Base-by-base conservation (phyloP, 1,284 basidiomycete genomes). In the Papiliotrema fonsecae region DNA sequence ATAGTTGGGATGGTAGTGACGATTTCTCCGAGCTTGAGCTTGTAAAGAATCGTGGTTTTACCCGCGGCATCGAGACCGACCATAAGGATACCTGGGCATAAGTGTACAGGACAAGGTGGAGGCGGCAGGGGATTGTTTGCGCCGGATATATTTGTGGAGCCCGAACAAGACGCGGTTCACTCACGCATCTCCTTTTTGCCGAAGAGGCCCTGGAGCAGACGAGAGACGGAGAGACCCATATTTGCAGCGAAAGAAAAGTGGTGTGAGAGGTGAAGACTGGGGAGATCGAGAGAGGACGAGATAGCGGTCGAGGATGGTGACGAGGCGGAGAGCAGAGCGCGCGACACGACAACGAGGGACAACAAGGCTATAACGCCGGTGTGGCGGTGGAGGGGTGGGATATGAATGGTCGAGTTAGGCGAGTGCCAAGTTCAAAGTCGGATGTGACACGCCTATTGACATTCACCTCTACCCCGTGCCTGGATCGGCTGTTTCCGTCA, bases 131-230 rank as follows among this genome's bases (percentile, higher is more conserved):
- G 28, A 13, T n/a, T 18, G 39, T 36, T 27, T 39, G 31, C 44
- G 16, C 34, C 16, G 16, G 34, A n/a, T 35, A 19, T 35, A 19
- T 35, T 6, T 35, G 34, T 31, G 16, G 10, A 35, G 22, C 36
- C 37, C 14, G 30, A 32, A 26, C 9, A 39, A 36, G 22, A 30
- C 19, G 22, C 42, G 47, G 38, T 28, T 34, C 45, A 82, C 89
- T 74, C 76, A 93, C 94, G 91, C 93, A 98, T 97, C 79, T 98
- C 96, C 82, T 88, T 96, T 83, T 97, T 97, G 77, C 94, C 94
- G 69, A 98, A 93, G 74, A 99, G 82, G 75, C 82, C 82, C 54
- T 83, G 81, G 70, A 96, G 83, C 48, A 92, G 79, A 67, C 73
- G 81, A 62, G 89, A 93, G 66, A 93, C 77, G 39, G 82, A 83